Evolutionary conservation across 2,329 filamentous ascomycete genomes (phyloP).

Genomic region (Penicillium brevicompactum): DNA sequence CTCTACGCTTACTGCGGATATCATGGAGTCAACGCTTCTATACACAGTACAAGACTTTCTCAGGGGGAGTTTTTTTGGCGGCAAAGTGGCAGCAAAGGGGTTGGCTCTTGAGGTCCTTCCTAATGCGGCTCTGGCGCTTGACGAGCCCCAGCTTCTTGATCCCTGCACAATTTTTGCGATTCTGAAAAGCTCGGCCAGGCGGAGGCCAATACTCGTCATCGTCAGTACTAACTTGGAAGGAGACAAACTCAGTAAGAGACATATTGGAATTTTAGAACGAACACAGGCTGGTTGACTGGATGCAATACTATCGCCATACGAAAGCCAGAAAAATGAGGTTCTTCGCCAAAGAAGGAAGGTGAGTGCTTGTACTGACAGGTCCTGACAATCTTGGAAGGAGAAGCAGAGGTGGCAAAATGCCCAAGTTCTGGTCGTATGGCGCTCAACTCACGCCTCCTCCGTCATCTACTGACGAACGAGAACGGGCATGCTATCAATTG

Average conservation of each 20-base stretch:
- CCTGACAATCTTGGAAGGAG: too few relatives aligned
- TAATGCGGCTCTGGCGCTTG: not conserved
- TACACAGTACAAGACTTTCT: not conserved
- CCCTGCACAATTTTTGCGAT: not conserved
- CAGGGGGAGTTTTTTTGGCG: not conserved
- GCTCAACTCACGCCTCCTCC: too few relatives aligned
- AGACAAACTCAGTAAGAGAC: not conserved
- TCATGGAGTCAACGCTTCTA: not conserved
- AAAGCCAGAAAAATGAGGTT: not conserved
- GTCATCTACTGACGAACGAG: slow-evolving; percentile 35
- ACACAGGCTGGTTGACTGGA: not conserved
- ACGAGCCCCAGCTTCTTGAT: not conserved
- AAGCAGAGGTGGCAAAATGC: too few relatives aligned
- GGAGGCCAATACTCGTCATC: not conserved
- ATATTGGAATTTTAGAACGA: not conserved
- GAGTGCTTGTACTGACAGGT: not conserved
- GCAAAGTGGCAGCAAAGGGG: not conserved
- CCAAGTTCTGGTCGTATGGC: too few relatives aligned
- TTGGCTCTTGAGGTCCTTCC: not conserved
- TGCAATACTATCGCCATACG: not conserved
- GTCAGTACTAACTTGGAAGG: slow-evolving; percentile 5
- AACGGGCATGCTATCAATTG: slow-evolving; percentile 52
- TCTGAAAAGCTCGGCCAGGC: not conserved
- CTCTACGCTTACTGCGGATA: not conserved
- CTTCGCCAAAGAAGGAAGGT: not conserved